Base-by-base conservation (phyloP, 768 basidiomycete species). In the Lenzites betulinus region DNA sequence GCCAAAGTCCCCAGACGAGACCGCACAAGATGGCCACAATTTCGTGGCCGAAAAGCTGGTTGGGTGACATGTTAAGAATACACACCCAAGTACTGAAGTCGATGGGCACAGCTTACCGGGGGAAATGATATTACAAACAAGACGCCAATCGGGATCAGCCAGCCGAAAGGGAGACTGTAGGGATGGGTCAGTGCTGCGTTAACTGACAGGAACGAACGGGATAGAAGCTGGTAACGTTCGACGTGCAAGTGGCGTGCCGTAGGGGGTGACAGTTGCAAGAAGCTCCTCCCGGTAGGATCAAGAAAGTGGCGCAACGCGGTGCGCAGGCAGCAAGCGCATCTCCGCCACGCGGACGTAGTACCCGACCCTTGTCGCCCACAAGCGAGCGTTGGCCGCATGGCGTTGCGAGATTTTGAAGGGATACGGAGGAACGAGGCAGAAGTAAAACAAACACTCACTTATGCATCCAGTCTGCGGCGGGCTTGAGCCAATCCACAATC, bases 11-110 rank as follows among this genome's bases (percentile, higher is more conserved):
- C 92, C 93, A 97, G 2, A 96, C 91, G 35, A 96, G 73, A 18
- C 95, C 95, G 67, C 92, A 93, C 7, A 96, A 78, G 36, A 95
- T 82, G 23, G 92, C 91, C 41, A 96, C 79, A 57, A 96, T 90
- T 79, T 96, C 95, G 63, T 96, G 94, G 6, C 95, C 95, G 67
- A 95, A 95, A 18, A 96, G 83, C 83, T 91, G 66, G 48, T 44
- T 13, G 2, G 13, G 20, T 20, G 12, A 16, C 20, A 39, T 9
- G 11, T 30, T 33, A 15, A 22, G 6, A 33, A 46, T 26, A 7
- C 36, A n/a, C 20, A 73, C 79, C 54, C 51, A n/a, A n/a, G n/a
- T n/a, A 47, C 5, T 38, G 39, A 65, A 13, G 59, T 1, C 50
- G 25, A 47, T 18, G n/a, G 9, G 23, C 18, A 25, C 5, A 18